Evolutionary conservation across 768 basidiomycete species (phyloP).

Genomic region (Boletus rubroflammeus): DNA sequence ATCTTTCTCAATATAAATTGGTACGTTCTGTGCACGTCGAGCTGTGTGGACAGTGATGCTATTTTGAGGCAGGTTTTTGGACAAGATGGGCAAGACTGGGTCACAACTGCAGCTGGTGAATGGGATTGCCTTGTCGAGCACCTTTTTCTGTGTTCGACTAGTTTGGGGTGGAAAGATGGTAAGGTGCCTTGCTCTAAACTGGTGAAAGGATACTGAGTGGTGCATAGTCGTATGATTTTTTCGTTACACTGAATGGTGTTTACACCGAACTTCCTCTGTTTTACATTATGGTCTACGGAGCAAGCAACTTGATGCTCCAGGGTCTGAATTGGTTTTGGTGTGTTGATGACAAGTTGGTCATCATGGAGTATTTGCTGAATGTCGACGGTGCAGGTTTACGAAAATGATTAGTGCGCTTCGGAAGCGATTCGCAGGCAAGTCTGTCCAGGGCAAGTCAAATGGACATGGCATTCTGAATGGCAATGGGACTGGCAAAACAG

Average conservation of each 20-base stretch:
- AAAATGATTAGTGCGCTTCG: constrained; percentile 68
- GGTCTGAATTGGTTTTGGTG: constrained; percentile 78
- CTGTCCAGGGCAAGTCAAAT: constrained; percentile 10
- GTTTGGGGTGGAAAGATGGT: constrained; percentile 60
- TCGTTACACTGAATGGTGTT: constrained; percentile 53
- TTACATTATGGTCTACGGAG: constrained; percentile 49
- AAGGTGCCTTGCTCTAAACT: background rate
- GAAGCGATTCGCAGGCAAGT: constrained; percentile 50
- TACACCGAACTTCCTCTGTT: constrained; percentile 49
- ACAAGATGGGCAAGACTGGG: constrained; percentile 73
- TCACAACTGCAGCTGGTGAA: constrained; percentile 66
- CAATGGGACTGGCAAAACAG: constrained; percentile 15
- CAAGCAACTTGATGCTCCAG: constrained; percentile 65
- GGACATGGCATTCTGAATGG: constrained; percentile 14
- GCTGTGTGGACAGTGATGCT: background rate
- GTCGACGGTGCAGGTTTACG: constrained; percentile 44
- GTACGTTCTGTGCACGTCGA: constrained; percentile 36
- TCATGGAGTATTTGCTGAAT: background rate
- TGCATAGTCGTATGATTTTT: constrained; percentile 63
- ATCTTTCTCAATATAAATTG: constrained; percentile 88
- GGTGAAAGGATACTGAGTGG: constrained; percentile 1
- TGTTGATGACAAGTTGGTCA: background rate
- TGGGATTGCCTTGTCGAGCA: constrained; percentile 57
- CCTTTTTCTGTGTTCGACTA: constrained; percentile 70
- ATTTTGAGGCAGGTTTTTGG: constrained; percentile 54